Evolutionary conservation across 148 eudicot genomes (phyloP), one percentile per base, ranked within the genome.

Genomic region (Agrostemma githago): DNA sequence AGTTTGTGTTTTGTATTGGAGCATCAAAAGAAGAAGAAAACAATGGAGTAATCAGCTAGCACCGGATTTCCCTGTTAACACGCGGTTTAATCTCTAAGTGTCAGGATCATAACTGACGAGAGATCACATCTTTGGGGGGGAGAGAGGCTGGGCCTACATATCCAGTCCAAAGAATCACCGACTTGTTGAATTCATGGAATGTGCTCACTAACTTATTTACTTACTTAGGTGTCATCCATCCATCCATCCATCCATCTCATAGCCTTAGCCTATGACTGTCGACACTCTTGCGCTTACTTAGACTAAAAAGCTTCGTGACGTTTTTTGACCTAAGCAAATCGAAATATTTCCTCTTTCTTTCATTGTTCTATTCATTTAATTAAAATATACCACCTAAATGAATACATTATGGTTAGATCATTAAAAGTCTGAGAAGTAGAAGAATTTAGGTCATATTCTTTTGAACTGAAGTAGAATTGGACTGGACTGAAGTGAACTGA

Each of bases 21-120:
- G 68, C 38, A 11, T 26, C 21, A 71, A 51, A 68, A 43, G 8
- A 41, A 19, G 19, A 68, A 16, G 43, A 16, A 68, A 4, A n/a
- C 26, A 68, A 3, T 11, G 40, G 26, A 53, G 59, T 46, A 40
- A 20, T 15, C 42, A 26, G 34, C 34, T 26, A 44, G 40, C 72
- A 69, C 58, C 42, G 72, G 72, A 70, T 70, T 51, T 70, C 60
- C 57, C 72, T 70, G 60, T 70, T 70, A 4, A 70, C 8, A 70
- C 72, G 72, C 72, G 72, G 72, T 48, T 48, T 51, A 2, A 51
- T 8, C 26, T n/a, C 48, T 46, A 51, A 70, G 72, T 70, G 72
- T 53, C 72, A 34, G n/a, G 41, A 70, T 53, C 39, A 51, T 26
- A 70, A 66, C 11, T 41, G 20, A 37, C 7, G 1, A n/a, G 0